phyloP scores from a whole-genome alignment of 148 eudicot genomes.

The Rhododendron molle region DNA sequence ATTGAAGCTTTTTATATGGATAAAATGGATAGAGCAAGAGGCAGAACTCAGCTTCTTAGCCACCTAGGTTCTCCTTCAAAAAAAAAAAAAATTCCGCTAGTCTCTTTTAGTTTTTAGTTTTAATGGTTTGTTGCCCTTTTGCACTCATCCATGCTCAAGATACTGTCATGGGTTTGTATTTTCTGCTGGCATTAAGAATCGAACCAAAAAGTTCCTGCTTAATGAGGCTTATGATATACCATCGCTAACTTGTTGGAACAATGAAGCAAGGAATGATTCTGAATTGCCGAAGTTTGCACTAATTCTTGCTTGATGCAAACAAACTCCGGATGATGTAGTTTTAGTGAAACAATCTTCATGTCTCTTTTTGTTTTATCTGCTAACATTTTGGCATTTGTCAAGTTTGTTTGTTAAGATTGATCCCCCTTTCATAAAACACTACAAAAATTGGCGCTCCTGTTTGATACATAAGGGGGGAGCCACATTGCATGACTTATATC shows the following conservation, averaged over 20 bases:
- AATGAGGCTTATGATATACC: neutral
- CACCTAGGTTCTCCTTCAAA: neutral
- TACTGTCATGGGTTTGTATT: neutral
- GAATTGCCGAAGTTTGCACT: neutral
- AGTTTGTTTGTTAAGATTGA: neutral
- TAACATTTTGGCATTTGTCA: neutral
- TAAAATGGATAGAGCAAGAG: neutral
- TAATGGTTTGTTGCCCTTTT: neutral
- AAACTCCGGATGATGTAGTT: neutral
- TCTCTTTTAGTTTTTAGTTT: neutral
- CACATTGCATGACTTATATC: neutral
- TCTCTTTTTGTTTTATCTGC: neutral
- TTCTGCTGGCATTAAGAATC: neutral
- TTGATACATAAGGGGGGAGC: neutral
- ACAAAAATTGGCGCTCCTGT: neutral
- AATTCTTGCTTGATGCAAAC: neutral
- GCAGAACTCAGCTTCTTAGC: neutral
- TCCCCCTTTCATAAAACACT: neutral
- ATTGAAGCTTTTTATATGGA: neutral
- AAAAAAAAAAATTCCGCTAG: too few relatives aligned
- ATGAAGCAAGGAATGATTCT: neutral
- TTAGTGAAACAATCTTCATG: neutral
- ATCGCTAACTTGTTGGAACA: neutral
- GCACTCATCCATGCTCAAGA: neutral
- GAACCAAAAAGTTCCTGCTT: neutral